Evolutionary conservation across 164 flowering plant species (phyloP), one percentile per base, ranked within the genome.

Genomic region (Hamamelis virginiana): DNA sequence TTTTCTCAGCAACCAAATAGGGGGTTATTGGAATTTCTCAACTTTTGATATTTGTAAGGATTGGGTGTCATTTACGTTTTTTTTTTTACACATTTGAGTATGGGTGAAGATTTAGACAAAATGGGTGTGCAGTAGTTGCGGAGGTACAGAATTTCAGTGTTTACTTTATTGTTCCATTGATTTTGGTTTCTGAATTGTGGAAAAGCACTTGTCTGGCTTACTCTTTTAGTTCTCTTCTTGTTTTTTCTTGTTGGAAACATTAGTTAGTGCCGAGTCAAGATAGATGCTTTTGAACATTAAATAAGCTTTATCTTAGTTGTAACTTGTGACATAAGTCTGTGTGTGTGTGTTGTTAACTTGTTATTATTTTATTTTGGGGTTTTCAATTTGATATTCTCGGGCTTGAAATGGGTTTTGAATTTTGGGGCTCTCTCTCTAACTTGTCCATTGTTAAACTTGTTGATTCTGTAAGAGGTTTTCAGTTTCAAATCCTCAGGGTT

Each of bases 81-180:
- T 68, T 50, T n/a, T 10, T 43, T 48, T 9, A 33, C 16, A 33
- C 1, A 57, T 25, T 56, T 15, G 75, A 69, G 71, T 75, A 19
- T 59, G 69, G 63, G 26, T 75, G 77, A 79, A 79, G 82, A 69
- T 79, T 75, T 73, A 63, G 82, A 79, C 72, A 71, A 64, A 48
- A 65, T 64, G 62, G 28, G 72, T 74, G 62, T 28, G 63, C 66
- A 53, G 33, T 52, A 1, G 46, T 41, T 55, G 56, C 56, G 18
- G 74, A 45, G 21, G 51, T 57, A 38, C 50, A 52, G 45, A 53
- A 52, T 52, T 64, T 50, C 58, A 33, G 28, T 59, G 55, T 15
- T 60, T 72, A 43, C n/a, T 77, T 16, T 70, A 59, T 23, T 59
- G 44, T 18, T 46, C 59, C 51, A 0, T 5, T 27, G 23, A 44